These are phyloP conservation scores for Geotrichum citri-aurantii DNA, from an alignment of 1,139 yeast species.

Conservation along the genomic window DNA sequence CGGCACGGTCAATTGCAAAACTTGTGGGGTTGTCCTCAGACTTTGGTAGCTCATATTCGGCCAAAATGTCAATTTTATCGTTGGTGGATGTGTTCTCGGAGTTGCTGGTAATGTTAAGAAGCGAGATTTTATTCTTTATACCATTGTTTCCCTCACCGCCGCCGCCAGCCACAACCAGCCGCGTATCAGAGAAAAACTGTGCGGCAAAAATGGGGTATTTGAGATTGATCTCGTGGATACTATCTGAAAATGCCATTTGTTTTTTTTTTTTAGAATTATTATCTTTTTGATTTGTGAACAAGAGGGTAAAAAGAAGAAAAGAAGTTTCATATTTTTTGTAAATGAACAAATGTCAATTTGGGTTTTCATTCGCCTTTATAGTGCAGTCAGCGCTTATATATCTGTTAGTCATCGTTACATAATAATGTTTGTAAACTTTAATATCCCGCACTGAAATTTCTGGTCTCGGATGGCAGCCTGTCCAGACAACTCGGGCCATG, in stretches of 20 bases:
- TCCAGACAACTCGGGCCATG: not conserved
- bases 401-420: not conserved
- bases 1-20: conserved; percentile 25
- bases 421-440: not conserved
- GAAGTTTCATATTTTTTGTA: not conserved
- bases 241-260: not conserved
- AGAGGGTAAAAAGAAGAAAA: not conserved
- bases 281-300: not conserved
- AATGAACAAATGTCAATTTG: not conserved
- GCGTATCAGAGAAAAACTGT: conserved; percentile 56
- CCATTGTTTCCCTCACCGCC: conserved; percentile 93
- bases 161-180: conserved; percentile 79
- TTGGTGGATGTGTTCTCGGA: conserved; percentile 2
- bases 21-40: conserved; percentile 36
- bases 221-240: conserved; percentile 38
- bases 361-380: not conserved
- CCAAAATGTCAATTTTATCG: conserved; percentile 17
- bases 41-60: conserved; percentile 25
- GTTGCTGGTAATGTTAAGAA: conserved; percentile 16
- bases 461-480: not conserved
- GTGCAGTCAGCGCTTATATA: not conserved
- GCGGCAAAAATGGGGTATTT: conserved; percentile 84
- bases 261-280: no score
- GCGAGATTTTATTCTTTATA: conserved; percentile 65
- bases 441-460: not conserved